A percentile compares a stretch with the other conserved stretches of the same genome.
Conservation (phyloP, 2,329 filamentous ascomycete species). For the Aspergillus novoparasiticus region DNA sequence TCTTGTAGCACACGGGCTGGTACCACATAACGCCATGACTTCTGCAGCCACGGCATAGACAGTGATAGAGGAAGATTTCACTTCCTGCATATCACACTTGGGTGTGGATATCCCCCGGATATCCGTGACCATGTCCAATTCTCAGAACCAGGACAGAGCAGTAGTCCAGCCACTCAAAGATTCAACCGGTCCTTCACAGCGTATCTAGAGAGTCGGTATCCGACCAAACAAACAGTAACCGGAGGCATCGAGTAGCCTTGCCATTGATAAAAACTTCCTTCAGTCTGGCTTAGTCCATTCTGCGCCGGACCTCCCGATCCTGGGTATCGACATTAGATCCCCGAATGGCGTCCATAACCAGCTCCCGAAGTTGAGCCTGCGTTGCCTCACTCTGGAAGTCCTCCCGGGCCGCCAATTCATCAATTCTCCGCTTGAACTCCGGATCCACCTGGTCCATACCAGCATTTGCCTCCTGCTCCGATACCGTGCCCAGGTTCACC, state of each 20-base stretch:
- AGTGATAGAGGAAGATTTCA: background rate
- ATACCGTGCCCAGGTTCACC: slow-evolving; percentile 76
- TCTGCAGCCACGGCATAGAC: background rate
- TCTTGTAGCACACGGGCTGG: background rate
- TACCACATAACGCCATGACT: background rate
- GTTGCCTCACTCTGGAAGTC: slow-evolving; percentile 82
- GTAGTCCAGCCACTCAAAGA: background rate
- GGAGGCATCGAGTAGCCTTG: background rate
- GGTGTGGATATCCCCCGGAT: background rate
- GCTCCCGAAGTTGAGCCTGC: slow-evolving; percentile 73
- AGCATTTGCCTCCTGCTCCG: slow-evolving; percentile 57
- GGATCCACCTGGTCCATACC: slow-evolving; percentile 70
- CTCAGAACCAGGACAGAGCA: background rate
- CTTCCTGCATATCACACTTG: background rate
- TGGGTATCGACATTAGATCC: slow-evolving; percentile 64
- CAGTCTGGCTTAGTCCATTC: slow-evolving; percentile 53
- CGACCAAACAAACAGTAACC: background rate
- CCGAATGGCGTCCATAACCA: slow-evolving; percentile 78
- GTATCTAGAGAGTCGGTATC: background rate
- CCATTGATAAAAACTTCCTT: background rate
- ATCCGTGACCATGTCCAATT: background rate
- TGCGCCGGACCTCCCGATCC: slow-evolving; percentile 66
- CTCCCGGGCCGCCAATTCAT: slow-evolving; percentile 79
- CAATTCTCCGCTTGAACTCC: slow-evolving; percentile 82
- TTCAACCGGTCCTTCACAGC: background rate